Conservation (phyloP, 1,284 basidiomycete genomes). For the Coniferiporia weirii region DNA sequence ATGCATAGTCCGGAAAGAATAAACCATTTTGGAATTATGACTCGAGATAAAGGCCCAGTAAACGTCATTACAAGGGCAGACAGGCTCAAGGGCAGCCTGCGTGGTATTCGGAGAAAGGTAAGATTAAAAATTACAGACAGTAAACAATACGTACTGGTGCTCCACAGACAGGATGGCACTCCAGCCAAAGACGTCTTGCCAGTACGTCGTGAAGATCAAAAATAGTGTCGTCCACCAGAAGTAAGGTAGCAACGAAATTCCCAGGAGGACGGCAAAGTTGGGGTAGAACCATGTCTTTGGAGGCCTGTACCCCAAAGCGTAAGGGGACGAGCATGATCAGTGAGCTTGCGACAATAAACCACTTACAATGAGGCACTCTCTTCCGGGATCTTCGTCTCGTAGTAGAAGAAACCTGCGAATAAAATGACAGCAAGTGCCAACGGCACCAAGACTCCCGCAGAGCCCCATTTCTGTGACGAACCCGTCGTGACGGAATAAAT, state of each 20-base stretch:
- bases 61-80: slow-evolving; percentile 14
- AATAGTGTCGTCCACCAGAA: slow-evolving; percentile 34
- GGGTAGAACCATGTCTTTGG: slow-evolving; percentile 35
- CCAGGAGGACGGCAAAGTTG: slow-evolving; percentile 36
- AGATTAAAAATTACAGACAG: background rate
- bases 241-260: slow-evolving; percentile 32
- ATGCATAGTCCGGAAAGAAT: slow-evolving; percentile 16
- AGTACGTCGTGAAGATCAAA: slow-evolving; percentile 29
- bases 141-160: slow-evolving; percentile 27
- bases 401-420: slow-evolving; percentile 19
- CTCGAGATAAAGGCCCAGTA: slow-evolving; percentile 6
- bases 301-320: slow-evolving; percentile 25
- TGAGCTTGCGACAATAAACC: background rate
- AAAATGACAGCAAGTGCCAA: slow-evolving; percentile 20
- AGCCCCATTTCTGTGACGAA: slow-evolving; percentile 20
- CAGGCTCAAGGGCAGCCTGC: slow-evolving; percentile 9
- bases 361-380: slow-evolving; percentile 19
- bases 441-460: slow-evolving; percentile 21
- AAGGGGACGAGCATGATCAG: background rate
- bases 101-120: background rate
- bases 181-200: slow-evolving; percentile 35
- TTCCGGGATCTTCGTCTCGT: slow-evolving; percentile 20
- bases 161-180: slow-evolving; percentile 28
- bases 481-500: slow-evolving; percentile 23
- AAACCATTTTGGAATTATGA: slow-evolving; percentile 18